A percentile compares a stretch with the other conserved stretches of the same genome.
Evolutionary conservation across 2,329 filamentous ascomycete genomes (phyloP).

Genomic region (Fusarium praegraminearum): DNA sequence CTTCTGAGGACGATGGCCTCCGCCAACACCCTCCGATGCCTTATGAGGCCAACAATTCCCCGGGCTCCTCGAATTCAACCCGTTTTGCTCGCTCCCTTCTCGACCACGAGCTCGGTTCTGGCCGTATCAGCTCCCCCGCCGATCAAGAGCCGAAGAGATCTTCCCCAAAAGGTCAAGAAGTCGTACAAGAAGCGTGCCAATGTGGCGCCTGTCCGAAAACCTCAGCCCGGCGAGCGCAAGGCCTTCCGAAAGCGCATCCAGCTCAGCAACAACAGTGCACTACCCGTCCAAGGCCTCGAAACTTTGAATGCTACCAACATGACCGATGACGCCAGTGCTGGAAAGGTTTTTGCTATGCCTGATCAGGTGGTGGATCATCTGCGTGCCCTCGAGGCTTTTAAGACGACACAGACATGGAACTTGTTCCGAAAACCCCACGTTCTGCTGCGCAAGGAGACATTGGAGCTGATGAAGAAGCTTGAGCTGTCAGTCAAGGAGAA

Average conservation of each 20-base stretch:
- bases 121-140: constrained; percentile 48
- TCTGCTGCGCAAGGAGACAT: constrained; percentile 82
- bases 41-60: constrained; percentile 53
- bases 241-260: constrained; percentile 89
- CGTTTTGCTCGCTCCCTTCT: constrained; percentile 56
- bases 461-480: constrained; percentile 75
- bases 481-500: constrained; percentile 64
- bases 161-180: constrained; percentile 56
- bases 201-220: constrained; percentile 64
- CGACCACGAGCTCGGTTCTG: constrained; percentile 50
- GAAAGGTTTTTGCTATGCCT: constrained; percentile 77
- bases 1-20: constrained; percentile 53
- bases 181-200: constrained; percentile 66
- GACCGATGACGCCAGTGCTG: constrained; percentile 66
- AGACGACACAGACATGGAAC: constrained; percentile 87
- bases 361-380: constrained; percentile 80
- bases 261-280: constrained; percentile 92
- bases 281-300: constrained; percentile 77
- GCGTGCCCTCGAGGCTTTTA: constrained; percentile 89
- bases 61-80: constrained; percentile 52
- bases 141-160: constrained; percentile 53
- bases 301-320: constrained; percentile 69
- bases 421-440: constrained; percentile 86
- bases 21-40: constrained; percentile 58
- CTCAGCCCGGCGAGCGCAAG: constrained; percentile 83